Evolutionary conservation across 2,329 filamentous ascomycete species (phyloP).

Genomic region (Arthrobotrys musiformis): DNA sequence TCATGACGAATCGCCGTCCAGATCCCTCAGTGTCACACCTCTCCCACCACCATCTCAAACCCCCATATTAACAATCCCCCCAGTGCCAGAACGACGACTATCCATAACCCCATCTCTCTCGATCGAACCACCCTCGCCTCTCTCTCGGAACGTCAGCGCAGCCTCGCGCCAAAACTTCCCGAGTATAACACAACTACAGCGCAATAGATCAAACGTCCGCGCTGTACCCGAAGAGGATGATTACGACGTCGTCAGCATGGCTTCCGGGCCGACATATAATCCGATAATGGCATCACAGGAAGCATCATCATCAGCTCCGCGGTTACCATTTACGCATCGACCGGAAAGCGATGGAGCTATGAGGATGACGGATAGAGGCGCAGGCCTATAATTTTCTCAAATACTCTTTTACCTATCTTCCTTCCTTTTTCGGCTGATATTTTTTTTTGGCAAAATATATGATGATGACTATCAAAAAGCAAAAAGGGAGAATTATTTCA

Average conservation of each 20-base stretch:
- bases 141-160: slow-evolving; percentile 48
- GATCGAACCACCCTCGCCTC: slow-evolving; percentile 38
- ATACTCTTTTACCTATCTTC: neutral
- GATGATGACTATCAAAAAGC: neutral
- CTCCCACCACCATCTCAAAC: slow-evolving; percentile 12
- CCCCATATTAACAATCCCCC: slow-evolving; percentile 12
- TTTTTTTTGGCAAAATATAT: neutral
- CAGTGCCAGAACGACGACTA: slow-evolving; percentile 20
- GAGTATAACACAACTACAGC: slow-evolving; percentile 33
- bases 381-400: slow-evolving; percentile 38
- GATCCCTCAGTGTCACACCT: slow-evolving; percentile 41
- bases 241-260: slow-evolving; percentile 41
- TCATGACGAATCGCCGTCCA: slow-evolving; percentile 40
- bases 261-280: slow-evolving; percentile 34
- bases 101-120: slow-evolving; percentile 27
- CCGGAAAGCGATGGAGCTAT: neutral
- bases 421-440: neutral
- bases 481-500: neutral
- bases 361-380: slow-evolving; percentile 9
- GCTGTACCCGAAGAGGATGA: slow-evolving; percentile 44
- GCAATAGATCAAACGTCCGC: slow-evolving; percentile 12
- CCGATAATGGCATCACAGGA: slow-evolving; percentile 24
- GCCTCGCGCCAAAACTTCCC: slow-evolving; percentile 40
- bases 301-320: slow-evolving; percentile 34
- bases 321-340: slow-evolving; percentile 37